Evolutionary conservation across 2,329 filamentous ascomycete genomes (phyloP).

Genomic region (Akanthomyces lecanii): DNA sequence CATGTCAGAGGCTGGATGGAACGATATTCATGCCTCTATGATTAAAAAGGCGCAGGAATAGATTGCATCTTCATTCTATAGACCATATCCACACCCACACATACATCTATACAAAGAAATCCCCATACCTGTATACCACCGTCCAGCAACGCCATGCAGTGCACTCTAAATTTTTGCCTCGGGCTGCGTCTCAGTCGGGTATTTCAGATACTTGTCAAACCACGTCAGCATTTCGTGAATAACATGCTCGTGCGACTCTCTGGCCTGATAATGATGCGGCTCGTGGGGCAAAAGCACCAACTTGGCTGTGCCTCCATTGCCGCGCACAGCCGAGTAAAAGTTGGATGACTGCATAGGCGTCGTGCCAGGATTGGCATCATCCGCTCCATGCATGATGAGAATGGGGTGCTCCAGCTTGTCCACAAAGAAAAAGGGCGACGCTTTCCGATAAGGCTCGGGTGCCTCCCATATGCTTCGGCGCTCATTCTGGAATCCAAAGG

Average conservation of each 20-base stretch:
- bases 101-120: neutral
- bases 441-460: slow-evolving; percentile 9
- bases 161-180: slow-evolving; percentile 8
- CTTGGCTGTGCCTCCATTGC: slow-evolving; percentile 13
- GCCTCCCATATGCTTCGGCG: slow-evolving; percentile 13
- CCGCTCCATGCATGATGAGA: slow-evolving; percentile 5
- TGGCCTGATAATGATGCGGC: slow-evolving; percentile 14
- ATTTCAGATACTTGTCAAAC: slow-evolving; percentile 14
- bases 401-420: slow-evolving; percentile 11
- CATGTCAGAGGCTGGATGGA: slow-evolving; percentile 49
- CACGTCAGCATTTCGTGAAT: slow-evolving; percentile 7
- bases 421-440: slow-evolving; percentile 6
- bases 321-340: slow-evolving; percentile 12
- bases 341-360: slow-evolving; percentile 9
- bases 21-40: slow-evolving; percentile 48
- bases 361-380: slow-evolving; percentile 13
- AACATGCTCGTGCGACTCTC: slow-evolving; percentile 8
- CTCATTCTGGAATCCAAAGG: slow-evolving; percentile 14
- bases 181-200: neutral
- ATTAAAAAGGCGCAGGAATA: slow-evolving; percentile 33
- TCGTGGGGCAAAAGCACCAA: slow-evolving; percentile 8
- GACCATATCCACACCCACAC: neutral
- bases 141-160: neutral
- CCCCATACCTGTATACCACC: neutral
- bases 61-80: neutral